Conservation (phyloP, 371 early-diverging fungal genomes). For the Zancudomyces culisetae region DNA sequence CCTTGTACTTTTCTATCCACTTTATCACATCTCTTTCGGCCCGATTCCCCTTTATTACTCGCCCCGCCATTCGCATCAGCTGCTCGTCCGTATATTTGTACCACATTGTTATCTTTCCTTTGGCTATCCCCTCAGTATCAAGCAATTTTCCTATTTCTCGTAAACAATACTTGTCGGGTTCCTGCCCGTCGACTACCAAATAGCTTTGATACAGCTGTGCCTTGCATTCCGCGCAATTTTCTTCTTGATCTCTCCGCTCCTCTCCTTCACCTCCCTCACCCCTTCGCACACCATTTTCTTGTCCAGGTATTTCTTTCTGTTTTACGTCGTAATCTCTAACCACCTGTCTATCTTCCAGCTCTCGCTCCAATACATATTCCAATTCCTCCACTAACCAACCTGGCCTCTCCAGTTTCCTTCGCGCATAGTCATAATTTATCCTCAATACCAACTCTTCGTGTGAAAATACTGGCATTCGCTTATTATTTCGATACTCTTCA, state of each 20-base stretch:
- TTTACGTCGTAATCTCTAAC: too few species aligned
- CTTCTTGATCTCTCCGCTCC: too few species aligned
- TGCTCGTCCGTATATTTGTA: not conserved
- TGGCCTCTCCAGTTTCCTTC: slow-evolving; percentile 1
- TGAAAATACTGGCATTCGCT: slow-evolving; percentile 74
- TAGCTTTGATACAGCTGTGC: too few species aligned
- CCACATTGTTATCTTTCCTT: not conserved
- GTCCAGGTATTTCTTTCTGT: too few species aligned
- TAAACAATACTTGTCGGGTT: not conserved
- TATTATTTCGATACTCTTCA: slow-evolving; percentile 52
- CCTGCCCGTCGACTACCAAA: not conserved
- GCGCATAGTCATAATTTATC: slow-evolving; percentile 25
- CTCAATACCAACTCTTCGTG: slow-evolving; percentile 75
- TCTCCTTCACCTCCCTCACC: too few species aligned
- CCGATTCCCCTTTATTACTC: not conserved
- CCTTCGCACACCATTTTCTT: too few species aligned
- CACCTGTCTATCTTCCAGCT: slow-evolving; percentile 28
- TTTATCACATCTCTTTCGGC: not conserved
- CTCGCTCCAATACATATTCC: slow-evolving; percentile 33
- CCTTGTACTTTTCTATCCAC: not conserved
- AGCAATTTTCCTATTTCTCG: not conserved
- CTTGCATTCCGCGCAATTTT: too few species aligned
- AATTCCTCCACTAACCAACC: slow-evolving; percentile 32
- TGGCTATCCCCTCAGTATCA: not conserved
- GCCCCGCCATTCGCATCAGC: not conserved